Conservation (phyloP, 371 early-diverging fungal species). For the Batkoa obscura region DNA sequence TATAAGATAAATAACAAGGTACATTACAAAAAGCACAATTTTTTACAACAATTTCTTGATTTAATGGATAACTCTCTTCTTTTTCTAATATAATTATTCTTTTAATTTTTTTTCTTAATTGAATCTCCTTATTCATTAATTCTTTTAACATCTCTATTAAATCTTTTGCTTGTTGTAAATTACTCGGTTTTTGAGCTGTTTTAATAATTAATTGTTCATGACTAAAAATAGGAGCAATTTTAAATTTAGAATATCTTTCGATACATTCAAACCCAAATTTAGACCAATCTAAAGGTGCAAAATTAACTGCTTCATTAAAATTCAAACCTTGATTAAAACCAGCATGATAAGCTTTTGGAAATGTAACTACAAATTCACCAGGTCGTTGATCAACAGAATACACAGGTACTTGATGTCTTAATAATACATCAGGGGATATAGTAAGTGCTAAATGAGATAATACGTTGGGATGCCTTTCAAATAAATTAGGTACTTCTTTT, state of each 20-base stretch:
- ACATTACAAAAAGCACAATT: neutral
- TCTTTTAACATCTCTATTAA: neutral
- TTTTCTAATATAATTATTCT: neutral
- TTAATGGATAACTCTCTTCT: neutral
- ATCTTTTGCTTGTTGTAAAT: neutral
- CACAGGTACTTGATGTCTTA: conserved; percentile 53
- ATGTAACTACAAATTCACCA: conserved; percentile 88
- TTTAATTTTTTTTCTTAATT: neutral
- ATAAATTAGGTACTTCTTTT: conserved; percentile 65
- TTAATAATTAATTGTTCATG: conserved; percentile 70
- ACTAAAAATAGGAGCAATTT: conserved; percentile 74
- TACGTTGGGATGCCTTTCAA: conserved; percentile 77
- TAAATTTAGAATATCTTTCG: conserved; percentile 52
- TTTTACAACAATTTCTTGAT: neutral
- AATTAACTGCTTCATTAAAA: conserved; percentile 92
- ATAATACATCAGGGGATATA: conserved; percentile 60
- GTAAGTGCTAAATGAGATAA: conserved; percentile 83
- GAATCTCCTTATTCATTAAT: neutral
- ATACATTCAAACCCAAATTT: conserved; percentile 61
- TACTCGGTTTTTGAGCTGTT: neutral
- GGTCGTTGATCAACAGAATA: conserved; percentile 73
- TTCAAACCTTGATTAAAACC: conserved; percentile 96
- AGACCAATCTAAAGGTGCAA: conserved; percentile 83
- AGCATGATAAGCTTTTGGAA: conserved; percentile 86
- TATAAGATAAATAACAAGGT: neutral